Base-by-base conservation (phyloP, 345 rosid genomes). In the Lumnitzera littorea region DNA sequence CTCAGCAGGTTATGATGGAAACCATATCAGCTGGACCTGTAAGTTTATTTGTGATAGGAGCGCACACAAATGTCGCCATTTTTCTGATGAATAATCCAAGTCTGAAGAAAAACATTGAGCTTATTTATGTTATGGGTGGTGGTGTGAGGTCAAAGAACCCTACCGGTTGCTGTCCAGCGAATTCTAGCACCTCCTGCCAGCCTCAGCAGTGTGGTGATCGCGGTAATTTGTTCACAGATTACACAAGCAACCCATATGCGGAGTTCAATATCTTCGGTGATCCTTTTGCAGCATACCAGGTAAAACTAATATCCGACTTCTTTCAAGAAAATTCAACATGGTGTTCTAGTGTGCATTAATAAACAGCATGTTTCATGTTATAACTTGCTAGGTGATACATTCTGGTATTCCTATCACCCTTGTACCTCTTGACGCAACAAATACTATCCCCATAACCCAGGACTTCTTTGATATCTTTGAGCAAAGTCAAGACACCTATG, bases 201-300 rank as follows among this genome's bases (percentile, higher is more conserved):
- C 79, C 78, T 17, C 50, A 68, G 29, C 90, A 80, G 65, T 91
- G 96, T 36, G 90, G 91, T 41, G 78, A 79, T 70, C 74, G 27
- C 10, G 96, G 96, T 3, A 89, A 91, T 73, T 53, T 91, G 75
- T 83, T 75, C 72, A 79, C 96, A 10, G 84, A 69, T 73, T 89
- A 74, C 50, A 53, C 70, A n/a, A 82, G 82, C 55, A 91, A 89
- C 70, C 98, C 96, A 56, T 91, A 80, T 54, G 96, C 92, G 0
- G 96, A 91, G 78, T 91, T 87, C 73, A 91, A 91, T 71, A 75
- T 87, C 47, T 91, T 87, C 50, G 85, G 61, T 25, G 96, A 91
- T 65, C 98, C 98, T 60, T 89, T 91, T 52, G 91, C 98, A 53
- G 83, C 98, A 46, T 87, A 89, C 64, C 96, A 89, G 88, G 95